phyloP scores from a whole-genome alignment of 441 rosid species.

The Pelargonium citronellum region DNA sequence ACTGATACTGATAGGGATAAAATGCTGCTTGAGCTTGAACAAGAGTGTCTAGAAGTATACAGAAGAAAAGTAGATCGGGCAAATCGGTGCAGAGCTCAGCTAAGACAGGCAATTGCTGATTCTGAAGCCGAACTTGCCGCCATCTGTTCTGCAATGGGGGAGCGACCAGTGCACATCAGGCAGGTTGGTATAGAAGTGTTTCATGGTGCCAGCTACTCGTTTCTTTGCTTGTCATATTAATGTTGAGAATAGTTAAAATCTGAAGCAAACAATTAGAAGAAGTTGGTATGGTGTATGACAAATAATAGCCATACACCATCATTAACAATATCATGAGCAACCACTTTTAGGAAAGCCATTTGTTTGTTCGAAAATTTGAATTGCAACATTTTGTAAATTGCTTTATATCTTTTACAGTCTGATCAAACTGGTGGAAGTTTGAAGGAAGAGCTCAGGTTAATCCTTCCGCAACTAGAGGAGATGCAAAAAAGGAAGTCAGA shows the following conservation, averaged over 20 bases:
- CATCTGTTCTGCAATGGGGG: conserved; percentile 77
- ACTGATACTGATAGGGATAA: conserved; percentile 67
- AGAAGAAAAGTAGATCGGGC: conserved; percentile 89
- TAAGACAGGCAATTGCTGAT: conserved; percentile 75
- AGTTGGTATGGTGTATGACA: no score
- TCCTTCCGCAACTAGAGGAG: conserved; percentile 80
- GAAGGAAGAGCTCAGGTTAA: conserved; percentile 66
- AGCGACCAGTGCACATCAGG: conserved; percentile 75
- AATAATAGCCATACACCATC: no score
- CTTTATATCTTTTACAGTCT: conserved; percentile 32
- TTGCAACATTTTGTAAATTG: not conserved
- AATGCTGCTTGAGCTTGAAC: conserved; percentile 87
- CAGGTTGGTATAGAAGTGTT: conserved; percentile 40
- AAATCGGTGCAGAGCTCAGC: conserved; percentile 72
- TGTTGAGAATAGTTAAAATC: no score
- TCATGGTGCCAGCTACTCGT: no score
- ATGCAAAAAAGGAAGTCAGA: conserved; percentile 64
- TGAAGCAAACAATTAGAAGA: no score
- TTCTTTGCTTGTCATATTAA: no score
- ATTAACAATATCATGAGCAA: no score
- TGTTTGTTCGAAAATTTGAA: not conserved
- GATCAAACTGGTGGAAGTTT: conserved; percentile 68
- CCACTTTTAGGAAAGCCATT: not conserved
- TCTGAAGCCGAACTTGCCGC: conserved; percentile 85
- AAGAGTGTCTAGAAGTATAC: conserved; percentile 88